Evolutionary conservation across 202 grass and related monocot species (phyloP), one percentile per base, ranked within the genome.

Genomic region (Alloteropsis angusta): DNA sequence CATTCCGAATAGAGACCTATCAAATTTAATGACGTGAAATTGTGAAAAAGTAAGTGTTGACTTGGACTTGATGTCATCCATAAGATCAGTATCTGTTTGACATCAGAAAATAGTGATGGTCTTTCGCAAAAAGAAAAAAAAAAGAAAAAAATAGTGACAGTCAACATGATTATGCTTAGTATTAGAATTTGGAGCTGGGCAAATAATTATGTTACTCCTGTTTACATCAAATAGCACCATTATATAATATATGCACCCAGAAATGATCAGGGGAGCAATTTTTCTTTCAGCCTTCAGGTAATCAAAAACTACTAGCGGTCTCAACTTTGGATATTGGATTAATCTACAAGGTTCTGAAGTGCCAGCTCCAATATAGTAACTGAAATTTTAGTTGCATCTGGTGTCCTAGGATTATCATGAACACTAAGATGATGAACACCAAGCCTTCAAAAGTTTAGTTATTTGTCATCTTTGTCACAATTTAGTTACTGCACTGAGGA

Each of bases 401-500:
- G 15, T n/a, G 28, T 81, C 36, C 56, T 70, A n/a, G 26, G n/a
- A 55, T 70, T 30, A 30, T 53, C 23, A 42, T 71, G 26, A 46
- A 25, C 1, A 25, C 30, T 50, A 32, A 61, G 53, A 71, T 22
- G 7, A 34, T 62, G 34, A 61, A 8, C 34, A 1, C 9, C 26
- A 74, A 74, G 8, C 41, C 38, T 80, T 75, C 30, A 49, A 45
- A 34, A 80, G 5, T 63, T 62, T 28, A 56, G 19, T 63, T 75
- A 7, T 55, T 62, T 42, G 61, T 49, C 12, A 56, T 3, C 34
- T 70, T 25, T 63, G 44, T 79, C 54, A 47, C 11, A 65, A n/a
- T 79, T 88, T 22, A 80, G 63, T 30, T 21, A 30, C 58, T 77
- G 83, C 58, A 60, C 60, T 79, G 77, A 87, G 19, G 63, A 65